phyloP scores from a whole-genome alignment of 495 filamentous ascomycete genomes.

The Penicillium atrosanguineum region DNA sequence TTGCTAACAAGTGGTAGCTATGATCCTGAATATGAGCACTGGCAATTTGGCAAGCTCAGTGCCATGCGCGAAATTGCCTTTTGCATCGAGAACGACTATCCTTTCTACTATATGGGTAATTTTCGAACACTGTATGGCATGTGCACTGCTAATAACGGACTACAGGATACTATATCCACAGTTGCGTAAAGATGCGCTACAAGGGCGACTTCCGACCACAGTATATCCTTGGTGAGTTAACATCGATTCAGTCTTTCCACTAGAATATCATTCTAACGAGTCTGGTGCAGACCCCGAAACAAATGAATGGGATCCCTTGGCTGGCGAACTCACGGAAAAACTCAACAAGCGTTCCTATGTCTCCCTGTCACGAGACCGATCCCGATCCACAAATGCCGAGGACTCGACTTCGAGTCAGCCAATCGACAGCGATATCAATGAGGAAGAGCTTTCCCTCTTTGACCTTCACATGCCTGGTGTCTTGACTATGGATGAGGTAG shows the following conservation, averaged over 20 bases:
- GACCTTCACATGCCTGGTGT: conserved; percentile 73
- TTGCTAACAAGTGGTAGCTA: conserved; percentile 46
- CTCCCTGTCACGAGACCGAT: conserved; percentile 56
- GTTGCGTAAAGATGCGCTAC: conserved; percentile 79
- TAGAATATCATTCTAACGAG: not conserved
- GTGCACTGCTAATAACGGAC: not conserved
- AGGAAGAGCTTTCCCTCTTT: conserved; percentile 59
- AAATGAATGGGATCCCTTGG: conserved; percentile 70
- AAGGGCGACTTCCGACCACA: conserved; percentile 85
- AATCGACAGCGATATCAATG: conserved; percentile 34
- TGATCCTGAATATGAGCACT: conserved; percentile 75
- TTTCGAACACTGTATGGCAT: conserved; percentile 1
- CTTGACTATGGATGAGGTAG: conserved; percentile 61
- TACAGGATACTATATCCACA: conserved; percentile 67
- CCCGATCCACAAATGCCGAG: conserved; percentile 16
- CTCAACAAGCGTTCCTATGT: conserved; percentile 69
- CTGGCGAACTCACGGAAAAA: conserved; percentile 59
- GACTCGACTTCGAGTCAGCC: conserved; percentile 16
- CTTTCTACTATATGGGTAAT: conserved; percentile 73
- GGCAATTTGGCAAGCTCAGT: conserved; percentile 83
- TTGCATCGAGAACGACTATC: conserved; percentile 70
- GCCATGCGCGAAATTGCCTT: conserved; percentile 82
- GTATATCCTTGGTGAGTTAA: conserved; percentile 62
- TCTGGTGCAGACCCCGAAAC: conserved; percentile 62
- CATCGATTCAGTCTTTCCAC: not conserved